These are phyloP conservation scores for Bocquillonia castaneifolia DNA, from an alignment of 441 rosid genomes.

Conservation along the genomic window DNA sequence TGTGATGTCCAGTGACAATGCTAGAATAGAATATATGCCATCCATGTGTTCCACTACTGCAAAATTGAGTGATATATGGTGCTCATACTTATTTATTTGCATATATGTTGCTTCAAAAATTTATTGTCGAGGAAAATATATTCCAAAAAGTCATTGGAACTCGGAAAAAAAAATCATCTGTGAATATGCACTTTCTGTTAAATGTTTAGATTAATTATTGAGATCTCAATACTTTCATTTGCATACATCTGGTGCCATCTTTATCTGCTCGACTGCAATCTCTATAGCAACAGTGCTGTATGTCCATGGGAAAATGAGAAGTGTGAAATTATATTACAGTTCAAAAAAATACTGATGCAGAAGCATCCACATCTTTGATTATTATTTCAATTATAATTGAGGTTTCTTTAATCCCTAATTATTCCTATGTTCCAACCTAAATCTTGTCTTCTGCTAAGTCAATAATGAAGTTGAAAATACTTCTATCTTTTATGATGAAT, in stretches of 20 bases:
- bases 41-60: neutral
- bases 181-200: too few relatives aligned
- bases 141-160: neutral
- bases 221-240: neutral
- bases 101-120: neutral
- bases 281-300: neutral
- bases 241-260: neutral
- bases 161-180: too few relatives aligned
- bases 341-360: too few relatives aligned
- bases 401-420: too few relatives aligned
- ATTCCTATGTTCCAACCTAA: too few relatives aligned
- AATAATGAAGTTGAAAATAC: neutral
- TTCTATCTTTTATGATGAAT: neutral
- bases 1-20: neutral
- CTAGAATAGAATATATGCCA: neutral
- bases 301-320: neutral
- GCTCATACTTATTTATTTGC: neutral
- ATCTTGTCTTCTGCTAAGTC: too few relatives aligned
- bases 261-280: neutral
- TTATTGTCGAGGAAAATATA: neutral
- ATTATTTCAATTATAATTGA: too few relatives aligned
- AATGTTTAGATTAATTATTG: neutral
- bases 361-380: too few relatives aligned
- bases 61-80: neutral
- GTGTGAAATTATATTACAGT: neutral